Conservation (phyloP, 352 stramenopile genomes). For the Phytophthora meadii region DNA sequence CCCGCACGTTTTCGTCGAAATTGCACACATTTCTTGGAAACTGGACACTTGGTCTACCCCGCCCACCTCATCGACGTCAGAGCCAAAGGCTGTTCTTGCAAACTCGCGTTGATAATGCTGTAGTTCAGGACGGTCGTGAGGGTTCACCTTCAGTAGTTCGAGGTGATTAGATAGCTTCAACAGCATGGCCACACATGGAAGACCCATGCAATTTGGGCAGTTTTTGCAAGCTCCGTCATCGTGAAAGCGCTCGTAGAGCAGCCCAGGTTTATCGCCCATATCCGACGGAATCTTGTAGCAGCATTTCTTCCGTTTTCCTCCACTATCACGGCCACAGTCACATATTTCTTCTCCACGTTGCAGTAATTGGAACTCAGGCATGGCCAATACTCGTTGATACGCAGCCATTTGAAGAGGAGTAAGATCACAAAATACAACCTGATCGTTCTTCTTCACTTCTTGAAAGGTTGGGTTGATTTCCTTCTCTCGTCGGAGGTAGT, state of each 20-base stretch:
- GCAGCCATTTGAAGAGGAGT: conserved; percentile 70
- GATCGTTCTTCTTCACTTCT: conserved; percentile 75
- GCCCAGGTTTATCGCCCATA: conserved; percentile 27
- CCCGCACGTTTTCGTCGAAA: conserved; percentile 77
- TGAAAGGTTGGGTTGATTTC: conserved; percentile 75
- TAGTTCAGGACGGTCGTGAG: conserved; percentile 50
- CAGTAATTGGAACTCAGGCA: conserved; percentile 79
- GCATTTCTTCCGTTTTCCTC: conserved; percentile 62
- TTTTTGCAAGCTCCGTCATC: conserved; percentile 51
- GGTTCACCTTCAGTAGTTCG: conserved; percentile 82
- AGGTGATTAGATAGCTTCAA: conserved; percentile 86
- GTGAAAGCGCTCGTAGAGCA: conserved; percentile 80
- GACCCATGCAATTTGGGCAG: conserved; percentile 78
- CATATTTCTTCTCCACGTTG: conserved; percentile 66
- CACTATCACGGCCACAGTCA: conserved; percentile 71
- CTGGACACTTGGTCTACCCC: conserved; percentile 64
- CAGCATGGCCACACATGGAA: conserved; percentile 76
- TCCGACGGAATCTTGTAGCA: conserved; percentile 61
- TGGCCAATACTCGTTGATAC: conserved; percentile 73
- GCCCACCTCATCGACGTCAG: conserved; percentile 59
- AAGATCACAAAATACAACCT: conserved; percentile 86
- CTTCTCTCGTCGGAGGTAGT: conserved; percentile 81
- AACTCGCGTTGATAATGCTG: conserved; percentile 68
- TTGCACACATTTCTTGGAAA: conserved; percentile 60
- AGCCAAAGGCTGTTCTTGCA: conserved; percentile 62